Conservation (phyloP, 129 eudicot genomes). For the Arctium minus region DNA sequence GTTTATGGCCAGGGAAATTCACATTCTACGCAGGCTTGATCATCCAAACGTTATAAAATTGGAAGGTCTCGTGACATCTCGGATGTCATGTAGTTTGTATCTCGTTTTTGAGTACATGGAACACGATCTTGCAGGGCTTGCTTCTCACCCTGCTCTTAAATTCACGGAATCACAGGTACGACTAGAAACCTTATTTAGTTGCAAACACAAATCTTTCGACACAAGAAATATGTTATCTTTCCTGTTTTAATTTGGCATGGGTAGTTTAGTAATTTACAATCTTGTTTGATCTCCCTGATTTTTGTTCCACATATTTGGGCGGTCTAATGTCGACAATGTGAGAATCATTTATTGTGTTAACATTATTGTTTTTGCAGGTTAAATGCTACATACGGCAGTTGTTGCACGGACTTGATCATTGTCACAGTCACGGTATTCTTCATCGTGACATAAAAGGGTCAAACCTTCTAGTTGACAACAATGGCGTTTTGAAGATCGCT, state of each 20-base stretch:
- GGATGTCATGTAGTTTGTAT: slow-evolving; percentile 85
- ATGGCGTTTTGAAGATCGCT: slow-evolving; percentile 77
- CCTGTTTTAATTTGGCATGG: background rate
- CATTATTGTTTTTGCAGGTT: slow-evolving; percentile 41
- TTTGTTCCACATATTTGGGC: too few relatives aligned
- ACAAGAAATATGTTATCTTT: background rate
- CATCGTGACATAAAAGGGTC: slow-evolving; percentile 96
- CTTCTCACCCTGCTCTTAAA: slow-evolving; percentile 68
- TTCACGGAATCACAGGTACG: slow-evolving; percentile 89
- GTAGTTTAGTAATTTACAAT: background rate
- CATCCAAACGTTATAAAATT: slow-evolving; percentile 87
- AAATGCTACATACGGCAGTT: slow-evolving; percentile 83
- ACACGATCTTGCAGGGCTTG: slow-evolving; percentile 87
- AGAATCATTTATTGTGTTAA: background rate
- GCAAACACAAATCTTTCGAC: background rate
- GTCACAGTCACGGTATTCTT: slow-evolving; percentile 74
- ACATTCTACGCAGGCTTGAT: slow-evolving; percentile 67
- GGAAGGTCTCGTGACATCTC: slow-evolving; percentile 84
- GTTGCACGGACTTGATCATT: slow-evolving; percentile 76
- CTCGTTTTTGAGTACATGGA: slow-evolving; percentile 95
- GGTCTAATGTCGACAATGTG: background rate
- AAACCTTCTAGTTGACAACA: slow-evolving; percentile 76
- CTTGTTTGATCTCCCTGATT: background rate
- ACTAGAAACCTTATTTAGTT: background rate
- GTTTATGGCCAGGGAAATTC: slow-evolving; percentile 91